phyloP scores from a whole-genome alignment of 2,329 filamentous ascomycete species.

The Ceratocystis cubensis region DNA sequence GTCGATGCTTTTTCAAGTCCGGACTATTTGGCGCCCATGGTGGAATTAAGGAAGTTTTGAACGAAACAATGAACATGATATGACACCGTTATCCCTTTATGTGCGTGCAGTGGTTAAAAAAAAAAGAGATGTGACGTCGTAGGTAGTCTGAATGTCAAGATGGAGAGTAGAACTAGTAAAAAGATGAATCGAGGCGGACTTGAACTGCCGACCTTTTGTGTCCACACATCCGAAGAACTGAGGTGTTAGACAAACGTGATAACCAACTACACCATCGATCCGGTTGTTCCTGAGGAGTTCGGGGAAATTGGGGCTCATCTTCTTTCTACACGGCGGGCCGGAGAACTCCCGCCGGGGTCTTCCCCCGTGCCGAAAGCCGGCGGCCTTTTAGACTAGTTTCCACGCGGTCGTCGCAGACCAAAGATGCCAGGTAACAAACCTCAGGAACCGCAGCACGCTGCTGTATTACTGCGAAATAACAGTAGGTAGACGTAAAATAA shows the following conservation, averaged over 20 bases:
- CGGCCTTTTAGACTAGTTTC: too few species aligned
- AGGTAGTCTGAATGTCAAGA: neutral
- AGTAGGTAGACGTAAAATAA: too few species aligned
- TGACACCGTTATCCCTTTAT: neutral
- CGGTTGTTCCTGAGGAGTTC: neutral
- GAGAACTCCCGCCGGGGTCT: too few species aligned
- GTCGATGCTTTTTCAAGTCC: neutral
- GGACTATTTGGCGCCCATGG: neutral
- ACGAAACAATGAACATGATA: neutral
- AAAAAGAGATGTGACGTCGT: neutral
- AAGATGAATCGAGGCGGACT: slow-evolving; percentile 16
- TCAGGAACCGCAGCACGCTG: too few species aligned
- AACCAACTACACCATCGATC: slow-evolving; percentile 17
- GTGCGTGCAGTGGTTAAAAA: neutral
- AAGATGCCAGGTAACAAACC: too few species aligned
- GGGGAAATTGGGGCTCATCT: too few species aligned
- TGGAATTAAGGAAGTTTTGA: neutral
- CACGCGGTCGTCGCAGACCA: too few species aligned
- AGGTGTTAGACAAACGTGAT: slow-evolving; percentile 18
- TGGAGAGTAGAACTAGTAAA: neutral
- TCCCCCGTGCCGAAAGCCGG: too few species aligned
- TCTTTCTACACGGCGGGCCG: too few species aligned
- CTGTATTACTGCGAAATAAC: too few species aligned
- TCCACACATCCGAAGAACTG: neutral
- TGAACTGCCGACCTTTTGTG: slow-evolving; percentile 17